phyloP scores from a whole-genome alignment of 2,329 filamentous ascomycete species.

The Fusarium stilboides region DNA sequence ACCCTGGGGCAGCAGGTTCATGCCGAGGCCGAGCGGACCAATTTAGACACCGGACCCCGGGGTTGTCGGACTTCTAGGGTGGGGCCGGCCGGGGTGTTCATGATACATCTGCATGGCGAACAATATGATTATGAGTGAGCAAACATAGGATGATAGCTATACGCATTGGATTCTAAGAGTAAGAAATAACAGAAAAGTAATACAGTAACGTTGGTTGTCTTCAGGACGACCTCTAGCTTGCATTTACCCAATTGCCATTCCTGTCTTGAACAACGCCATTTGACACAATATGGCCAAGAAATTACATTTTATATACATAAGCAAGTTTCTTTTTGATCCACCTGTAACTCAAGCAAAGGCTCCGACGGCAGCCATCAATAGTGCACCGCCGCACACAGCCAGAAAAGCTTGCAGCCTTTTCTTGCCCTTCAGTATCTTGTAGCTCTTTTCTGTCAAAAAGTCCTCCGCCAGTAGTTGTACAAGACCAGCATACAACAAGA shows the following conservation, averaged over 20 bases:
- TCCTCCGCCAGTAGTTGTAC: conserved; percentile 90
- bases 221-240: not conserved
- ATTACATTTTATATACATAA: conserved; percentile 40
- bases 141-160: not conserved
- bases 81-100: conserved; percentile 35
- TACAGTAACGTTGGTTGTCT: not conserved
- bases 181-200: not conserved
- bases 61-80: conserved; percentile 31
- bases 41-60: conserved; percentile 33
- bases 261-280: conserved; percentile 22
- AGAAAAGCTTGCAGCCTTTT: conserved; percentile 74
- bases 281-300: conserved; percentile 17
- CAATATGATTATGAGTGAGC: not conserved
- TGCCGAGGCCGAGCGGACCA: conserved; percentile 31
- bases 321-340: not conserved
- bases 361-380: conserved; percentile 79
- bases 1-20: conserved; percentile 5
- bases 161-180: not conserved
- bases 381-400: conserved; percentile 74
- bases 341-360: conserved; percentile 74
- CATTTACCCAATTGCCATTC: conserved; percentile 17
- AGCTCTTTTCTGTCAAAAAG: conserved; percentile 83
- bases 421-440: conserved; percentile 74
- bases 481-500: conserved; percentile 85
- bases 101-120: conserved; percentile 2